Conservation (phyloP, 352 stramenopile species). For the Globisporangium paddicum region DNA sequence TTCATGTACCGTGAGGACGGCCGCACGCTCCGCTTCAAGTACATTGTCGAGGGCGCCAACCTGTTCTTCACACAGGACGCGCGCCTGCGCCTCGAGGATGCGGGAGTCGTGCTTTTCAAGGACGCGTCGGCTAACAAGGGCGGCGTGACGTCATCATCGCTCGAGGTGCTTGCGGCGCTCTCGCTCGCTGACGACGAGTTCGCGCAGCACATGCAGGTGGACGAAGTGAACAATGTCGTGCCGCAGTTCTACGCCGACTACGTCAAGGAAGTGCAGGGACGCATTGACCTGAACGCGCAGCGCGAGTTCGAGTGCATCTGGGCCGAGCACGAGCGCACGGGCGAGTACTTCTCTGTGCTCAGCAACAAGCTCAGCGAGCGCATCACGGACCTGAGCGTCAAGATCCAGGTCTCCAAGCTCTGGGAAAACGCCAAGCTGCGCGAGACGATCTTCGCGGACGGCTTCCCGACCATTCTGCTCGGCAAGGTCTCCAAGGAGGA, state of each 20-base stretch:
- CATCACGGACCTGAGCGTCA: constrained; percentile 78
- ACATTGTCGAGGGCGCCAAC: constrained; percentile 98
- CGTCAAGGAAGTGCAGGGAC: constrained; percentile 73
- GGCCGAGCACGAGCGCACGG: constrained; percentile 63
- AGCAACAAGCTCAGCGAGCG: constrained; percentile 75
- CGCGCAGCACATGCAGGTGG: constrained; percentile 77
- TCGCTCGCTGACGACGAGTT: constrained; percentile 75
- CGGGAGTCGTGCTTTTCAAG: constrained; percentile 96
- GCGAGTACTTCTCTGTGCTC: constrained; percentile 67
- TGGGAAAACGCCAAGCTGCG: constrained; percentile 66
- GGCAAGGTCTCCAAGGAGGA: constrained; percentile 51
- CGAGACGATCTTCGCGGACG: constrained; percentile 67
- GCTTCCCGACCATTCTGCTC: constrained; percentile 70
- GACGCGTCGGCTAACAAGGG: constrained; percentile 93
- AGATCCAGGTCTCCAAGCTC: constrained; percentile 72
- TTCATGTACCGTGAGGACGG: constrained; percentile 74
- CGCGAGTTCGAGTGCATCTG: constrained; percentile 86
- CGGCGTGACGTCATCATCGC: constrained; percentile 73
- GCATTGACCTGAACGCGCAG: constrained; percentile 75
- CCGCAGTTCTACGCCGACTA: constrained; percentile 75
- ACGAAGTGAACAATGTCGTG: constrained; percentile 44
- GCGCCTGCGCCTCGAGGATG: constrained; percentile 91
- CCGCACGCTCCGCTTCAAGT: constrained; percentile 84
- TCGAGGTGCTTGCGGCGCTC: constrained; percentile 73
- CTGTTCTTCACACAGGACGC: constrained; percentile 96